Conservation (phyloP, 192 early-diverging fungal species). For the Gaertneriomyces semiglobifer region DNA sequence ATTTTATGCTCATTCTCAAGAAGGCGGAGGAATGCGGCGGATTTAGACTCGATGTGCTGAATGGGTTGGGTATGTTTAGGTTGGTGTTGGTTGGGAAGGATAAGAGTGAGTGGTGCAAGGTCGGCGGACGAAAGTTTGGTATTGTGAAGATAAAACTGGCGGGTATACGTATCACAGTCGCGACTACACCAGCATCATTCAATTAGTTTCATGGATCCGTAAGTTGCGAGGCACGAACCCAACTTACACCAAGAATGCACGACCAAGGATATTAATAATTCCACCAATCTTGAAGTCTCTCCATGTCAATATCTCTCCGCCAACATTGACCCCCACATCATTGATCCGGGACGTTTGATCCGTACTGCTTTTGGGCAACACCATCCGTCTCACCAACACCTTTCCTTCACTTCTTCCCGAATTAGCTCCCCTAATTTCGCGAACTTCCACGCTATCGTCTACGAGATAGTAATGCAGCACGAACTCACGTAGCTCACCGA, state of each 20-base stretch:
- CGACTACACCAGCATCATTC: conserved; percentile 32
- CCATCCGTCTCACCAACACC: conserved; percentile 55
- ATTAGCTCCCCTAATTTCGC: conserved; percentile 61
- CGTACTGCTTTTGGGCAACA: conserved; percentile 30
- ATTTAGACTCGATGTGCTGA: no score
- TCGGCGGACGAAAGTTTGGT: conserved; percentile 22
- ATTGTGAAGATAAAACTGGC: conserved; percentile 46
- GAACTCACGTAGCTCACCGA: conserved; percentile 62
- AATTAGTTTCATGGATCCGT: background rate
- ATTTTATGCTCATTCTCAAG: conserved; percentile 63
- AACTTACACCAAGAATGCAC: conserved; percentile 56
- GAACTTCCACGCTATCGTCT: conserved; percentile 63
- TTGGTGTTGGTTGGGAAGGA: no score
- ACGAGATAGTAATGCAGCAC: conserved; percentile 65
- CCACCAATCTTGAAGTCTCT: conserved; percentile 57
- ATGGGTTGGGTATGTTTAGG: no score
- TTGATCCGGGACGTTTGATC: no score
- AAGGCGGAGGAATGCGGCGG: conserved; percentile 24
- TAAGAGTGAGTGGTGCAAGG: conserved; percentile 8
- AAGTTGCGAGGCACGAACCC: background rate
- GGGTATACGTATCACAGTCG: conserved; percentile 65
- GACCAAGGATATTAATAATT: conserved; percentile 55
- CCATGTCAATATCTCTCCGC: conserved; percentile 32
- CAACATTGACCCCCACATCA: no score
- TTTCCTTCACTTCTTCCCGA: conserved; percentile 61